phyloP scores from a whole-genome alignment of 1,139 yeast genomes.

The Williopsis jadinii region DNA sequence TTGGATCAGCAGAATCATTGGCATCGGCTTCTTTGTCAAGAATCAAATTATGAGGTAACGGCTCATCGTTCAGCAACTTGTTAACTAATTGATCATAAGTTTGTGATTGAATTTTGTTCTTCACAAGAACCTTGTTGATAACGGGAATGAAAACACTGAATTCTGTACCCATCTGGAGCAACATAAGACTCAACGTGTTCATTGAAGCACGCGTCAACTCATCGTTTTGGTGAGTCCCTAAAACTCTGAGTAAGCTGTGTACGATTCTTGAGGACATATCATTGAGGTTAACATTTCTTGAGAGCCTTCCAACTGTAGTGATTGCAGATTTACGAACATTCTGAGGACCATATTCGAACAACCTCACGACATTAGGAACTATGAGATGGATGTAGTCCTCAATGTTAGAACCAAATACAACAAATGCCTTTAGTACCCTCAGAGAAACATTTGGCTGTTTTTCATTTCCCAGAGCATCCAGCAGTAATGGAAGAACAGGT shows the following conservation, averaged over 20 bases:
- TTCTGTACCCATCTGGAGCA: slow-evolving; percentile 78
- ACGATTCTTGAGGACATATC: slow-evolving; percentile 91
- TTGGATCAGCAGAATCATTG: slow-evolving; percentile 52
- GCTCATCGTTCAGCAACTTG: slow-evolving; percentile 80
- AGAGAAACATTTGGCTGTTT: slow-evolving; percentile 61
- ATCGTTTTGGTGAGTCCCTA: slow-evolving; percentile 48
- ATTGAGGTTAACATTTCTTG: slow-evolving; percentile 63
- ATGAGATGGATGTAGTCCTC: slow-evolving; percentile 86
- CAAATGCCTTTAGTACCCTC: slow-evolving; percentile 77
- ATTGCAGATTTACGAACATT: slow-evolving; percentile 68
- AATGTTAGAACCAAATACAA: slow-evolving; percentile 80
- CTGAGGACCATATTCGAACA: slow-evolving; percentile 63
- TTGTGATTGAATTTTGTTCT: slow-evolving; percentile 60
- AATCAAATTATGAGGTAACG: slow-evolving; percentile 71
- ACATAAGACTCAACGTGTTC: slow-evolving; percentile 73
- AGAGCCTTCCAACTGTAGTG: slow-evolving; percentile 75
- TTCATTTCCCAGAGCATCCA: slow-evolving; percentile 76
- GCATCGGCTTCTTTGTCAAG: slow-evolving; percentile 62
- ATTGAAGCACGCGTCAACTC: slow-evolving; percentile 60
- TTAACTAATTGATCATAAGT: slow-evolving; percentile 76
- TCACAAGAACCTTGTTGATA: slow-evolving; percentile 62
- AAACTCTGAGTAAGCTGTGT: slow-evolving; percentile 75
- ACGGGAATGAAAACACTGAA: slow-evolving; percentile 85
- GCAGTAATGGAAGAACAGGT: slow-evolving; percentile 64
- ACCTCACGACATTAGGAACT: slow-evolving; percentile 72